These are phyloP conservation scores for Saccharomycopsis phalli DNA, from an alignment of 1,139 yeast genomes.

Conservation along the genomic window DNA sequence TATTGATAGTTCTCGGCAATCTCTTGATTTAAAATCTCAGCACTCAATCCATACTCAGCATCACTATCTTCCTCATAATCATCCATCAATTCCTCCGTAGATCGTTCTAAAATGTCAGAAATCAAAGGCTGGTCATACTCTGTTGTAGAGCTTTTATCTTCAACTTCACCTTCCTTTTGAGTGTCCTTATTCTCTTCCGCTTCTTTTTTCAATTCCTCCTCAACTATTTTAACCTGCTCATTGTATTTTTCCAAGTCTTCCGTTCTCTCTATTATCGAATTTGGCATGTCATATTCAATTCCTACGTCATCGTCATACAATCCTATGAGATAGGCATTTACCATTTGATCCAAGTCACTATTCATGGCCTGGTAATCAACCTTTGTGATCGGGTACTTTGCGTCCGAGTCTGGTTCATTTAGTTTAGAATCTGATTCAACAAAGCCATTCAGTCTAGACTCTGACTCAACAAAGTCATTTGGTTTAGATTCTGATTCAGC, in stretches of 20 bases:
- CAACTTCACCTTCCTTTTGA: constrained; percentile 22
- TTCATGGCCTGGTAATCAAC: constrained; percentile 37
- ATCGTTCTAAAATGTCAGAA: constrained; percentile 31
- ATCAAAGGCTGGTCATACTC: constrained; percentile 24
- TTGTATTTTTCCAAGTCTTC: constrained; percentile 50
- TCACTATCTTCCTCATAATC: constrained; percentile 19
- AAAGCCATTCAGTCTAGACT: too few species aligned
- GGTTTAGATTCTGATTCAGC: too few species aligned
- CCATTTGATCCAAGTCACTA: constrained; percentile 47
- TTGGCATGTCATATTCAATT: constrained; percentile 31
- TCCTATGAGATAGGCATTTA: constrained; percentile 50
- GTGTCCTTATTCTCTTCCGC: constrained; percentile 24
- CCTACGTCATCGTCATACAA: constrained; percentile 52
- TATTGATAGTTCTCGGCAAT: constrained; percentile 49
- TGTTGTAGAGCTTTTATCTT: constrained; percentile 23
- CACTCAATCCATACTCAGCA: constrained; percentile 29
- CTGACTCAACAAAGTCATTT: too few species aligned
- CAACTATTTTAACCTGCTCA: constrained; percentile 35
- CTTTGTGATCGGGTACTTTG: constrained; percentile 18
- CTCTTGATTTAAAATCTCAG: constrained; percentile 35
- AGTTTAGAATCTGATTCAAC: too few species aligned
- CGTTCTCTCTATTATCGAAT: constrained; percentile 46
- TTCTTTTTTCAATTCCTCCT: constrained; percentile 25
- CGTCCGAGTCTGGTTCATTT: too few species aligned
- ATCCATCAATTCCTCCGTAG: constrained; percentile 26